Evolutionary conservation across 1,139 yeast genomes (phyloP).

Genomic region (Kodamaea fungicola): DNA sequence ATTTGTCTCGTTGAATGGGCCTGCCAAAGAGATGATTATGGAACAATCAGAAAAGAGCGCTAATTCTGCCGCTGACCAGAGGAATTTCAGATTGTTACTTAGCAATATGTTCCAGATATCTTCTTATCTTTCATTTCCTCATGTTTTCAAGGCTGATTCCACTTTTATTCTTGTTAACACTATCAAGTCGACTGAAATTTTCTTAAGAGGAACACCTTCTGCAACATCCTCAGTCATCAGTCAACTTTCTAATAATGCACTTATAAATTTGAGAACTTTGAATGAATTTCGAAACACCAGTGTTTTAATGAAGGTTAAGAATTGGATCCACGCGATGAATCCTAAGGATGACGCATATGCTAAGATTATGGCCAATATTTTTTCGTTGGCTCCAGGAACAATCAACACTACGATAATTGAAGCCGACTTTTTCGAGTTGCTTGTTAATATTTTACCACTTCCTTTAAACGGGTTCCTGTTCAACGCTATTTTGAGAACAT

Average conservation of each 20-base stretch:
- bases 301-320: slow-evolving; percentile 29
- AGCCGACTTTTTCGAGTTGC: slow-evolving; percentile 51
- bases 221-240: slow-evolving; percentile 41
- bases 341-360: slow-evolving; percentile 30
- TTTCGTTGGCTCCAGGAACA: slow-evolving; percentile 25
- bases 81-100: slow-evolving; percentile 27
- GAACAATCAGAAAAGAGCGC: slow-evolving; percentile 9
- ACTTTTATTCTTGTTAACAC: slow-evolving; percentile 46
- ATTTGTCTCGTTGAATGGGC: slow-evolving; percentile 22
- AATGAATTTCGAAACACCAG: slow-evolving; percentile 41
- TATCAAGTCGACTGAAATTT: slow-evolving; percentile 62
- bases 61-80: slow-evolving; percentile 14
- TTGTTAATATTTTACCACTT: slow-evolving; percentile 47
- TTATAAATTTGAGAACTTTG: slow-evolving; percentile 56
- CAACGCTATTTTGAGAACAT: slow-evolving; percentile 38
- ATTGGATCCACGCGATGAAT: slow-evolving; percentile 25
- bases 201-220: slow-evolving; percentile 55
- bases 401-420: slow-evolving; percentile 33
- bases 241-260: slow-evolving; percentile 58
- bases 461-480: slow-evolving; percentile 36
- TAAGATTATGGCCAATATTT: slow-evolving; percentile 33
- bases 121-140: slow-evolving; percentile 40
- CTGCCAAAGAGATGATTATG: slow-evolving; percentile 27
- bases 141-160: slow-evolving; percentile 35
- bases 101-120: slow-evolving; percentile 36